Percentiles rank a stretch among this genome's conserved stretches.
Evolutionary conservation across 805 yeast genomes (phyloP).

Genomic region (Sugiyamaella americana): DNA sequence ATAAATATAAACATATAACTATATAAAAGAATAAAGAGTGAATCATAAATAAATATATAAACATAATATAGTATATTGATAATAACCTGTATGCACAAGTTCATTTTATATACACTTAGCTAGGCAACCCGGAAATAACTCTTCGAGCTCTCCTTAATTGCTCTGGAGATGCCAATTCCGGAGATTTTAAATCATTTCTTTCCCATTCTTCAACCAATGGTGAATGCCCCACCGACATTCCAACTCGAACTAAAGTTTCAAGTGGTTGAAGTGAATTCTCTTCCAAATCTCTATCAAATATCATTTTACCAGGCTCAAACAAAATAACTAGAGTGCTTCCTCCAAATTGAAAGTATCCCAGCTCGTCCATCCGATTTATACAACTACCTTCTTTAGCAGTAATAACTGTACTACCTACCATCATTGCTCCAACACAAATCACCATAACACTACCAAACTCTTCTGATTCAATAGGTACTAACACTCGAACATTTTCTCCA

Average conservation of each 20-base stretch:
- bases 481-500: slow-evolving; percentile 81
- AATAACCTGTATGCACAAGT: too few relatives aligned
- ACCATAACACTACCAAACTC: slow-evolving; percentile 74
- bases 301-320: slow-evolving; percentile 40
- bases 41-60: too few relatives aligned
- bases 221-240: slow-evolving; percentile 85
- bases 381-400: slow-evolving; percentile 56
- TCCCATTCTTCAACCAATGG: slow-evolving; percentile 44
- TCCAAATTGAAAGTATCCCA: slow-evolving; percentile 94
- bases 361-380: slow-evolving; percentile 67
- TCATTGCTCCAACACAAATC: slow-evolving; percentile 94
- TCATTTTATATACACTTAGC: background rate
- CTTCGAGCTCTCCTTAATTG: slow-evolving; percentile 12
- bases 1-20: too few relatives aligned
- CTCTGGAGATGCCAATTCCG: slow-evolving; percentile 10
- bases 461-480: slow-evolving; percentile 68
- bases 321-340: slow-evolving; percentile 80
- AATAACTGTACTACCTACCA: slow-evolving; percentile 88
- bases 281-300: slow-evolving; percentile 67
- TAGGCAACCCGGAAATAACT: slow-evolving; percentile 9
- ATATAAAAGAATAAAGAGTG: too few relatives aligned
- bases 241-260: slow-evolving; percentile 83
- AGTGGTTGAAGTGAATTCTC: slow-evolving; percentile 61
- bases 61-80: too few relatives aligned
- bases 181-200: slow-evolving; percentile 35